These are phyloP conservation scores for Silene vulgaris DNA, from an alignment of 179 eudicot species.

Conservation along the genomic window DNA sequence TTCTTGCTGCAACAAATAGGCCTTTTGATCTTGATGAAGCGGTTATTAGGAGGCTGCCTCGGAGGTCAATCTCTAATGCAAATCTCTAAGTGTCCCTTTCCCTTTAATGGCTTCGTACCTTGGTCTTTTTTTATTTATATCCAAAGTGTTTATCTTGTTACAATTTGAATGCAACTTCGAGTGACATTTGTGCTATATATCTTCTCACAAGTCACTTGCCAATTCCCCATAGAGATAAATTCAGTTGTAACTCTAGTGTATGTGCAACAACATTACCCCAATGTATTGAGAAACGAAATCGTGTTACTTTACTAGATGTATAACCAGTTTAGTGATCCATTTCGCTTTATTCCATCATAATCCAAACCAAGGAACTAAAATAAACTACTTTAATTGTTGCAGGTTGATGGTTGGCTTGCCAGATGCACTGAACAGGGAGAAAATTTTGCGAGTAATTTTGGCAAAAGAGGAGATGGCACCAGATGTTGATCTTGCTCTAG, in stretches of 20 bases:
- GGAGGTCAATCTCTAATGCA: constrained; percentile 42
- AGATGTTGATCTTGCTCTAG: constrained; percentile 59
- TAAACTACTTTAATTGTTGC: constrained; percentile 18
- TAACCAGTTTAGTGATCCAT: background rate
- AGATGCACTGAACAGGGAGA: constrained; percentile 77
- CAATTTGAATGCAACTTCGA: background rate
- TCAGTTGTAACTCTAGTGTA: background rate
- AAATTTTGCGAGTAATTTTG: constrained; percentile 70
- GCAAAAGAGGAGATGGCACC: constrained; percentile 82
- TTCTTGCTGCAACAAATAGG: constrained; percentile 92
- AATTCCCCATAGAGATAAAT: background rate
- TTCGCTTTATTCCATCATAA: background rate
- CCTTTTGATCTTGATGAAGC: constrained; percentile 99
- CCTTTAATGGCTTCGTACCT: background rate
- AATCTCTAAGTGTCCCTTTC: background rate
- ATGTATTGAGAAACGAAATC: background rate
- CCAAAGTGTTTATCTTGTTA: background rate
- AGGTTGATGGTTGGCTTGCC: constrained; percentile 97
- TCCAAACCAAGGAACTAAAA: background rate
- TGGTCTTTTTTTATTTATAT: no score
- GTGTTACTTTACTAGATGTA: background rate
- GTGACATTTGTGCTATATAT: background rate
- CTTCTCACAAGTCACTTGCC: background rate
- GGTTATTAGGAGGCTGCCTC: constrained; percentile 87
- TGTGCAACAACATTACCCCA: background rate